Conservation (phyloP, 345 rosid genomes). For the Eucalyptus erythrocorys region DNA sequence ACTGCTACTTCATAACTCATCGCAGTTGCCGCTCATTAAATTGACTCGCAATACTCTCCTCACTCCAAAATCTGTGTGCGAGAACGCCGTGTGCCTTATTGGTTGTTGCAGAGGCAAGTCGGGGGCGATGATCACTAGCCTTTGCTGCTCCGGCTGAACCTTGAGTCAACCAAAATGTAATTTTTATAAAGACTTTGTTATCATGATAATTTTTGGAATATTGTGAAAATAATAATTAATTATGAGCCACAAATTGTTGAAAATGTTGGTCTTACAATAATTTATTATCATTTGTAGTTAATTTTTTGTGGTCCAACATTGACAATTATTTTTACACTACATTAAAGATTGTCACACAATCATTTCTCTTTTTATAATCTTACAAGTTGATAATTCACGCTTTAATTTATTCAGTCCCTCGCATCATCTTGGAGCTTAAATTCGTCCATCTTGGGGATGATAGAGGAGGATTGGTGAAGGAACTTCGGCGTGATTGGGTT, state of each 20-base stretch:
- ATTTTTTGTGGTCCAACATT: no score
- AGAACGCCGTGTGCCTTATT: background rate
- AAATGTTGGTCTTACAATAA: no score
- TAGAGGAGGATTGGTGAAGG: background rate
- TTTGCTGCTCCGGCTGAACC: background rate
- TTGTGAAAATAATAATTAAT: no score
- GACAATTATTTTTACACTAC: no score
- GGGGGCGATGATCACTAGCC: background rate
- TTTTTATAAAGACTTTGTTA: no score
- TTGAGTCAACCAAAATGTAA: background rate
- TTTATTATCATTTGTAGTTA: no score
- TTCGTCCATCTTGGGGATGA: background rate
- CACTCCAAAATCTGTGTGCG: background rate
- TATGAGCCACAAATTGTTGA: no score
- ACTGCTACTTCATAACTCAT: background rate
- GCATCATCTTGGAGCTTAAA: background rate
- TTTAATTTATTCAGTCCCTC: background rate
- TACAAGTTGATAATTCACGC: background rate
- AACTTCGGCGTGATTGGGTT: background rate
- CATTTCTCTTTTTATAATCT: no score
- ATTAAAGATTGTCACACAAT: no score
- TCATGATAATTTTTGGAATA: no score
- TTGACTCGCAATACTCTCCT: background rate
- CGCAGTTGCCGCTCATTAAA: background rate
- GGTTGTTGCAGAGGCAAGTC: background rate